Base-by-base conservation (phyloP, 495 filamentous ascomycete genomes). In the Poronia punctata region DNA sequence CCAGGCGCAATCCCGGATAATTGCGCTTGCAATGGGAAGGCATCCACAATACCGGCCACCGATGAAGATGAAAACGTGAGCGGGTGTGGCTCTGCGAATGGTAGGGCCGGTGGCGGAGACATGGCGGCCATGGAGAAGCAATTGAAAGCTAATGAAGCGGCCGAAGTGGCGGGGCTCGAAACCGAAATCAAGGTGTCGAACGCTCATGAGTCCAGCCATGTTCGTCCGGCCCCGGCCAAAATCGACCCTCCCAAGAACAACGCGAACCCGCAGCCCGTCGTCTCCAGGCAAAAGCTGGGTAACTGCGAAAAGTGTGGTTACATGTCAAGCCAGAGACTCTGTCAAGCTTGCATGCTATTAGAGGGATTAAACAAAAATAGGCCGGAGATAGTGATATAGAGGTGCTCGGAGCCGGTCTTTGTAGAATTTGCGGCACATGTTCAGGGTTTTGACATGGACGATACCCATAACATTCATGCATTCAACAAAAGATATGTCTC, bases 41-140 rank as follows among this genome's bases (percentile, higher is more conserved):
- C 31, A 33, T 22, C 31, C 21, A 35, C 45, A 14, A 33, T 49
- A 5, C 56, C 35, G 24, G 42, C 52, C 22, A 62, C 64, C 32
- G 66, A 60, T 8, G 73, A 72, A 31, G 83, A 78, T 7, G 84
- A 84, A 35, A 76, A 68, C 15, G 60, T 70, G 18, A 82, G 79
- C 23, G 83, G 86, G 2, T 94, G 88, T 61, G 85, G 84, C 2
- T 88, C 81, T 46, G 62, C 74, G 16, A 84, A 79, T 48, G 85
- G 86, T 3, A 65, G 82, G 25, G 67, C 69, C 25, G 72, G 74
- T 30, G 86, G 86, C 10, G 82, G 81, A 7, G 88, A 95, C 53
- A 96, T 97, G 90, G 84, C 80, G n/a, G 78, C 71, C 10, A 92
- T 95, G 88, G 90, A 96, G 60, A 77, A 78, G 58, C 75, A 79